Evolutionary conservation across 805 yeast species (phyloP).

Genomic region (Nakazawaea molendinolei): DNA sequence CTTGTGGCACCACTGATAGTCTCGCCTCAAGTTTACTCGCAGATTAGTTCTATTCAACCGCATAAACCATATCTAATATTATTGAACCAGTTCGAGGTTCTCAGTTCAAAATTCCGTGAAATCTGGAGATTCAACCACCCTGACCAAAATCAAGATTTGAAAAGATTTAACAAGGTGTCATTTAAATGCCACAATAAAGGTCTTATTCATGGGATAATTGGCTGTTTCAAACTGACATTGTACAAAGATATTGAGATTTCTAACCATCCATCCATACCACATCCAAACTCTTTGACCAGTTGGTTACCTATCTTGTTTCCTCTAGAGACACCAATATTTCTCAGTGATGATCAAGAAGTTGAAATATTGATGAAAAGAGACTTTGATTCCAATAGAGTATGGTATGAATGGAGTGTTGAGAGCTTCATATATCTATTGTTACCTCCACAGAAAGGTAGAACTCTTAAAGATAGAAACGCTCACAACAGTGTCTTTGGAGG

Average conservation of each 20-base stretch:
- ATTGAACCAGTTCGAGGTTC: constrained; percentile 28
- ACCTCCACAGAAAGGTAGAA: constrained; percentile 15
- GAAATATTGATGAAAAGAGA: constrained; percentile 46
- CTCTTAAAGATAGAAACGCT: constrained; percentile 2
- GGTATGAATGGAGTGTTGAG: constrained; percentile 68
- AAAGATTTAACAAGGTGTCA: constrained; percentile 12
- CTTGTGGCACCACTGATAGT: constrained; percentile 64
- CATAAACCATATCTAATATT: constrained; percentile 24
- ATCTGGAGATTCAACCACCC: constrained; percentile 65
- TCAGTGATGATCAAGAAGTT: constrained; percentile 49
- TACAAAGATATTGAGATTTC: constrained; percentile 52
- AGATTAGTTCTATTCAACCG: constrained; percentile 12
- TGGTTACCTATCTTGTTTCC: constrained; percentile 73
- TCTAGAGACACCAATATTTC: constrained; percentile 41
- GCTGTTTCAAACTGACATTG: constrained; percentile 67
- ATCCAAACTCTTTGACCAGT: constrained; percentile 41
- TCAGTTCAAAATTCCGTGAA: constrained; percentile 40
- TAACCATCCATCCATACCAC: constrained; percentile 32
- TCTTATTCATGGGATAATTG: constrained; percentile 66
- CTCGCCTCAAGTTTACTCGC: constrained; percentile 44
- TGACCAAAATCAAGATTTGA: constrained; percentile 1
- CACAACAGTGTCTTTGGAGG: constrained; percentile 15
- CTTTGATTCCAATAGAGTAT: constrained; percentile 29
- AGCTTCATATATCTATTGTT: constrained; percentile 34
- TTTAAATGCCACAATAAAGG: constrained; percentile 44